Evolutionary conservation across 2,329 filamentous ascomycete genomes (phyloP), one percentile per base, ranked within the genome.

Genomic region (Thermomyces lanuginosus): DNA sequence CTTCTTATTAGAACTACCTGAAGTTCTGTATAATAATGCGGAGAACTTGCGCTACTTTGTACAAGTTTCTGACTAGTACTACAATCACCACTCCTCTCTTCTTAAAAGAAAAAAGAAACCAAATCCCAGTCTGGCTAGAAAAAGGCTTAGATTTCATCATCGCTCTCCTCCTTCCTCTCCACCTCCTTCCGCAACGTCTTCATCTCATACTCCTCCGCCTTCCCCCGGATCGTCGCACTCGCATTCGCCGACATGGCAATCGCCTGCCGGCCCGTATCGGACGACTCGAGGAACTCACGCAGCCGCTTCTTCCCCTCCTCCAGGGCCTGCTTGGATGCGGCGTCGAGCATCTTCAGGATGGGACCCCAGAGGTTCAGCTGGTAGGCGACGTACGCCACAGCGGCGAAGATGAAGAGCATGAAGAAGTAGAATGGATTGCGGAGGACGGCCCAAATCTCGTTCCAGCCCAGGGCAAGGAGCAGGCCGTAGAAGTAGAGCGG

Each of bases 311-410:
- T 93, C 47, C 81, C 80, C 39, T 98, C 82, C 41, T 92, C 82
- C 16, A 92, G 45, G 5, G 80, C 89, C 56, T 98, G 89, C 36
- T 67, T 66, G 24, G 72, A 76, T 3, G 89, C 89, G 8, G 89
- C 89, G 41, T 89, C 89, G 38, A 72, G 70, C 81, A 98, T 93
- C 47, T 91, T 83, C 41, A 91, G 63, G 64, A 98, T 95, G 0
- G 89, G 89, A 1, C 89, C 89, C 59, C 92, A 84, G 9, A 98
- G 71, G 50, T 95, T 95, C 39, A 98, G 74, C 17, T 74, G 84
- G 56, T 89, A 93, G 3, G 84, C 89, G 15, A 93, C 64, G 44
- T 95, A 98, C 3, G 77, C 79, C 30, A 69, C 83, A 28, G 77
- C 69, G 7, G 64, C 74, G 21, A 77, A 56, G 27, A 95, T 55